phyloP scores from a whole-genome alignment of 225 moss, liverwort and hornwort genomes.

The Polytrichum commune region DNA sequence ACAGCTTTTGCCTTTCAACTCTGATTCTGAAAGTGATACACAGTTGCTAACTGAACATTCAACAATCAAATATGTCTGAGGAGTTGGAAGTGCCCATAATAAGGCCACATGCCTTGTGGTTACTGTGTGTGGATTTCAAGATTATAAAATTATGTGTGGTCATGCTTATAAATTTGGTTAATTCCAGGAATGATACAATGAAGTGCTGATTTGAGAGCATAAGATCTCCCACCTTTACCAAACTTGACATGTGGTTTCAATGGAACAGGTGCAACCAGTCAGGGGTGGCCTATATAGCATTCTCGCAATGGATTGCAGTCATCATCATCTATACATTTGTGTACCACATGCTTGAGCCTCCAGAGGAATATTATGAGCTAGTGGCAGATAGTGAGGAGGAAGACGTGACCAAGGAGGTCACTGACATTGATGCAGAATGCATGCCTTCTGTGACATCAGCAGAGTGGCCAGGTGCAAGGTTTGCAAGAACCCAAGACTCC shows the following conservation, averaged over 20 bases:
- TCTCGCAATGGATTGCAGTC: conserved; percentile 57
- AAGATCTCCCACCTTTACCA: not conserved
- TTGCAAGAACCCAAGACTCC: conserved; percentile 30
- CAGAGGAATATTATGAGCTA: conserved; percentile 21
- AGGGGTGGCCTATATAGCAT: conserved; percentile 54
- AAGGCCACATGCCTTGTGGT: too few relatives aligned
- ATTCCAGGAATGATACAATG: too few relatives aligned
- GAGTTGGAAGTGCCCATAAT: too few relatives aligned
- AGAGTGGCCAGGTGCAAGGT: conserved; percentile 51
- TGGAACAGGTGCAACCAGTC: conserved; percentile 30
- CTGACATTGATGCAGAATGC: not conserved
- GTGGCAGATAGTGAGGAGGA: conserved; percentile 8
- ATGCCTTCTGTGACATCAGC: conserved; percentile 38
- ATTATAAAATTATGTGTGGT: too few relatives aligned
- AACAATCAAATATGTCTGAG: too few relatives aligned
- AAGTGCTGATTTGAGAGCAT: too few relatives aligned
- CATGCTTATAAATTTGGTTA: too few relatives aligned
- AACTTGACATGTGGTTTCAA: not conserved
- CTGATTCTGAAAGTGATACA: too few relatives aligned
- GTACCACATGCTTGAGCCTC: conserved; percentile 61
- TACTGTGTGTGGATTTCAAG: too few relatives aligned
- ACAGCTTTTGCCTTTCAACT: too few relatives aligned
- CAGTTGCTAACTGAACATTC: too few relatives aligned
- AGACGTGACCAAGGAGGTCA: not conserved
- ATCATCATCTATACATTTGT: conserved; percentile 56